Evolutionary conservation across 441 rosid genomes (phyloP).

Genomic region (Theobroma grandiflorum): DNA sequence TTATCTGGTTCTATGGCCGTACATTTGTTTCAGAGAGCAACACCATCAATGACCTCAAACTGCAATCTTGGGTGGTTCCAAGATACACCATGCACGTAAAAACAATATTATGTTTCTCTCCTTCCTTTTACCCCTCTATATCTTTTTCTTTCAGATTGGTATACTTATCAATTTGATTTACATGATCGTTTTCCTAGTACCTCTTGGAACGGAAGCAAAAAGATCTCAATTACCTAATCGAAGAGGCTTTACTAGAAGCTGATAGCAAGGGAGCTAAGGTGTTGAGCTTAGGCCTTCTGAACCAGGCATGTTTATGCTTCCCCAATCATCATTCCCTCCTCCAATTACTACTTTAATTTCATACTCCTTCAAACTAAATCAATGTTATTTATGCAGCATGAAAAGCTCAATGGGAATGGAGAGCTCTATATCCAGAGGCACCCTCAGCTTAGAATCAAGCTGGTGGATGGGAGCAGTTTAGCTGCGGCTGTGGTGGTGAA

Average conservation of each 20-base stretch:
- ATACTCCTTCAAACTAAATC: neutral
- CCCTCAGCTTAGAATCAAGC: constrained; percentile 48
- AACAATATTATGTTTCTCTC: neutral
- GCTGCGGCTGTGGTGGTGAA: constrained; percentile 51
- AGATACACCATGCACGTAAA: constrained; percentile 23
- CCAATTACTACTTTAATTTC: neutral
- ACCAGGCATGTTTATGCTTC: constrained; percentile 30
- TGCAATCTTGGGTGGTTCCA: constrained; percentile 43
- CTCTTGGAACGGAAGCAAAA: constrained; percentile 8
- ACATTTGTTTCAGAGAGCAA: constrained; percentile 35
- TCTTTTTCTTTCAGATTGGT: too few species aligned
- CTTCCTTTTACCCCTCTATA: neutral
- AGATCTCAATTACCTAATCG: constrained; percentile 32
- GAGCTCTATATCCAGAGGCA: constrained; percentile 48
- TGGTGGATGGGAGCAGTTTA: constrained; percentile 65
- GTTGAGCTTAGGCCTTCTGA: constrained; percentile 36
- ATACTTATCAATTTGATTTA: neutral
- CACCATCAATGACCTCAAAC: constrained; percentile 21
- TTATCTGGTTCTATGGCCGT: constrained; percentile 7
- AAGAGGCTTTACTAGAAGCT: constrained; percentile 36
- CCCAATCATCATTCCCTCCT: neutral
- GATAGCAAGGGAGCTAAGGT: constrained; percentile 33
- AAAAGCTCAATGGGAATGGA: constrained; percentile 56
- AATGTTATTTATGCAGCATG: constrained; percentile 26
- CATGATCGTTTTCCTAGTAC: constrained; percentile 20